Evolutionary conservation across 345 rosid species (phyloP), one percentile per base, ranked within the genome.

Genomic region (Rhizophora mangle): DNA sequence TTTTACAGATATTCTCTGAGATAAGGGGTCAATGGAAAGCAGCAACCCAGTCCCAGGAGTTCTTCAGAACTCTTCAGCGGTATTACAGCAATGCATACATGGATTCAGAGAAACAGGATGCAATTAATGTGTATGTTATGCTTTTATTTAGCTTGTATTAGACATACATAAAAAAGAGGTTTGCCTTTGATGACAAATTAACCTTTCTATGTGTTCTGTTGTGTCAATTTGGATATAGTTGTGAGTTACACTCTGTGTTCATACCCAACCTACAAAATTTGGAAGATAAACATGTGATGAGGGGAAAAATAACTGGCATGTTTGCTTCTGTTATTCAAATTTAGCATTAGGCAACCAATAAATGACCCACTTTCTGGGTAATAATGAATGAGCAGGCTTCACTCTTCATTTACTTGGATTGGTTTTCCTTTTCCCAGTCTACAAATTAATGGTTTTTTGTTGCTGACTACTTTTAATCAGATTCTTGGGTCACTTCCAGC

Each of bases 21-120:
- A 90, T 89, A 80, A 83, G 98, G 72, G 99, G 99, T 66, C 98
- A 95, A 81, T 95, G 98, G 99, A 95, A 74, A 83, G 97, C 99
- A 22, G 94, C 99, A 74, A 90, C 90, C 51, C 99, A 95, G 85
- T 95, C 99, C 54, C 98, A 92, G 79, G 99, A 95, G 82, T 95
- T 95, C 81, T 92, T 95, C 78, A 86, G 97, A 81, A 90, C 97
- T 70, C 87, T 95, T 68, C 98, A 95, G 73, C 90, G 99, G 37
- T 92, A 95, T 74, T 92, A 95, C 74, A 95, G 83, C 85, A 95
- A 95, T 68, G 91, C 97, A 62, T 95, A 95, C 77, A 87, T 92
- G 98, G 99, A 95, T 79, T 86, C 90, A 10, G 90, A 87, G 77
- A 92, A 92, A 75, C 98, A 95, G 79, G 92, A 90, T 72, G 99